Percentiles rank a stretch among this genome's conserved stretches.
Conservation (phyloP, 768 basidiomycete species). For the Serendipita sp. region DNA sequence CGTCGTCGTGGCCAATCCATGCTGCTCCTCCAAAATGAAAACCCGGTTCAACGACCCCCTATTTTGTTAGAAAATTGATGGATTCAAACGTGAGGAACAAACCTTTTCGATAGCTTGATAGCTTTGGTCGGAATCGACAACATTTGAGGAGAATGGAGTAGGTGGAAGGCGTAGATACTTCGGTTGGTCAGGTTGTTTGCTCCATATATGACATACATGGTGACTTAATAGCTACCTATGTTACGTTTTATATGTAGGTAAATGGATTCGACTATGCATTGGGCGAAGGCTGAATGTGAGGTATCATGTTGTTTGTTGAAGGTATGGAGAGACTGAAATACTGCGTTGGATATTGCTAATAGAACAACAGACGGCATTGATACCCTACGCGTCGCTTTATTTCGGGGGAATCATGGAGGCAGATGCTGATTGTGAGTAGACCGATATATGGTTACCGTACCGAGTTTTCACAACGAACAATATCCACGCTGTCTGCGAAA, state of each 20-base stretch:
- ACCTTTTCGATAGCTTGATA: constrained; percentile 5
- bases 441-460: background rate
- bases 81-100: background rate
- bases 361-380: background rate
- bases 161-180: constrained; percentile 10
- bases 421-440: background rate
- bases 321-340: background rate
- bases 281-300: background rate
- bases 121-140: constrained; percentile 6
- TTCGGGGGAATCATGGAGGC: background rate
- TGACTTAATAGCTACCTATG: too few species aligned
- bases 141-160: background rate
- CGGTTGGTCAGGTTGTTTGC: background rate
- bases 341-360: background rate
- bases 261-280: too few species aligned
- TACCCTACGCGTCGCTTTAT: background rate
- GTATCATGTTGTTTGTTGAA: too few species aligned
- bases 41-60: background rate
- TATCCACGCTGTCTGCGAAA: background rate
- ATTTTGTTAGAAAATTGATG: constrained; percentile 3
- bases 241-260: too few species aligned
- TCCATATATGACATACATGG: too few species aligned
- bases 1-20: background rate
- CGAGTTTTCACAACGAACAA: background rate
- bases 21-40: too few species aligned